Conservation (phyloP, 2,329 filamentous ascomycete genomes). For the Aspergillus fumigatus region DNA sequence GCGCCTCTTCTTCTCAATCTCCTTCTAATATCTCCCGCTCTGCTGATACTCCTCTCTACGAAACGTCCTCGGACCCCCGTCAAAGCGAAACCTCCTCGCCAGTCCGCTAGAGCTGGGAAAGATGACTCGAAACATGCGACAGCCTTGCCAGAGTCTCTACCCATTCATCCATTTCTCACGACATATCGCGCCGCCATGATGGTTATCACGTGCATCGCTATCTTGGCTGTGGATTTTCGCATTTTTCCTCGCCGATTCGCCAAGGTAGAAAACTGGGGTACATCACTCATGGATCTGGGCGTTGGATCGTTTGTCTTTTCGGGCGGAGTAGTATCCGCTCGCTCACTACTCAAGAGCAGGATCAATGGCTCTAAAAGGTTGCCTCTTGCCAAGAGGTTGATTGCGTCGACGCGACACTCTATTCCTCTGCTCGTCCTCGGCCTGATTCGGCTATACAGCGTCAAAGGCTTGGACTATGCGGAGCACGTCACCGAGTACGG, state of each 20-base stretch:
- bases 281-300: conserved; percentile 96
- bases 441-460: conserved; percentile 73
- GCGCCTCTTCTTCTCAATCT: conserved; percentile 68
- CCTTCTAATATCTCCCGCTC: conserved; percentile 67
- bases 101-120: conserved; percentile 16
- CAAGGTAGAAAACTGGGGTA: conserved; percentile 99
- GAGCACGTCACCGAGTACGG: conserved; percentile 98
- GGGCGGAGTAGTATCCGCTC: conserved; percentile 81
- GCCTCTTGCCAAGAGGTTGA: conserved; percentile 53
- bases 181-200: conserved; percentile 90
- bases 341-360: conserved; percentile 69
- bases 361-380: conserved; percentile 43
- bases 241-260: conserved; percentile 92
- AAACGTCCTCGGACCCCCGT: conserved; percentile 22
- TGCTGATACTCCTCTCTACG: conserved; percentile 54
- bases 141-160: conserved; percentile 51
- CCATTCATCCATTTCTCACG: conserved; percentile 87
- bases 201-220: conserved; percentile 80
- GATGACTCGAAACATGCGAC: conserved; percentile 16
- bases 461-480: conserved; percentile 92
- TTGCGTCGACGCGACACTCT: conserved; percentile 70
- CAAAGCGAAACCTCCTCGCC: conserved; percentile 33
- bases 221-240: conserved; percentile 93
- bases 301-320: conserved; percentile 98
- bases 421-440: conserved; percentile 78